Conservation (phyloP, 2,329 filamentous ascomycete genomes). For the Neonectria hederae region DNA sequence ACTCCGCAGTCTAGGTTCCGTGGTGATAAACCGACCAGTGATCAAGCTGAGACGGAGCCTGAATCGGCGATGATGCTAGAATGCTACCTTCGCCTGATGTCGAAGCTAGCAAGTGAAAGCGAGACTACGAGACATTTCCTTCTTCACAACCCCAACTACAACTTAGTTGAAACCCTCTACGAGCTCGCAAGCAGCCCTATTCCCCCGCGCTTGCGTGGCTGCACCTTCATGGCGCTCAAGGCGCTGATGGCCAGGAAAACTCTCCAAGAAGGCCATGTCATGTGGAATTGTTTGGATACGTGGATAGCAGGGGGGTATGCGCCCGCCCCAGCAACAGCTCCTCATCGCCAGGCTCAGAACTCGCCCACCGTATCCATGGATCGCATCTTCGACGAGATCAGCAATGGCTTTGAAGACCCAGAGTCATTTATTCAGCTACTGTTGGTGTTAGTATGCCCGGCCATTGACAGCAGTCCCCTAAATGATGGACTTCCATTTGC, state of each 20-base stretch:
- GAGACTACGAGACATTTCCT: slow-evolving; percentile 77
- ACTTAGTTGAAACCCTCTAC: slow-evolving; percentile 78
- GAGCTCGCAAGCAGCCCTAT: slow-evolving; percentile 82
- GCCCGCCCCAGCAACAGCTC: slow-evolving; percentile 44
- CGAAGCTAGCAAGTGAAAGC: slow-evolving; percentile 82
- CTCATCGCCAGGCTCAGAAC: slow-evolving; percentile 46
- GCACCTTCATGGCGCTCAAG: slow-evolving; percentile 81
- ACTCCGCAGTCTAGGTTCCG: slow-evolving; percentile 56
- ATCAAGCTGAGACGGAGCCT: slow-evolving; percentile 82
- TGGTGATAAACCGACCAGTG: slow-evolving; percentile 67
- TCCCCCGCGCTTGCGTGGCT: slow-evolving; percentile 80
- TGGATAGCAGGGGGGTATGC: slow-evolving; percentile 75
- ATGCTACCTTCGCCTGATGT: slow-evolving; percentile 88
- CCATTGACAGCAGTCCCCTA: slow-evolving; percentile 66
- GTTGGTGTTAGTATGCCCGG: slow-evolving; percentile 74
- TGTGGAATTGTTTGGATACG: slow-evolving; percentile 84
- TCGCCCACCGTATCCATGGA: slow-evolving; percentile 61
- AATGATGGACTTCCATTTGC: slow-evolving; percentile 87
- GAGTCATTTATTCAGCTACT: slow-evolving; percentile 85
- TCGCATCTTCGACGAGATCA: slow-evolving; percentile 77
- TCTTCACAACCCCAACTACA: slow-evolving; percentile 70
- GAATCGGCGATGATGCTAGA: slow-evolving; percentile 98
- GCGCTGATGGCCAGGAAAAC: slow-evolving; percentile 81
- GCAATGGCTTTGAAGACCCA: slow-evolving; percentile 83
- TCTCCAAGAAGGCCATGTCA: slow-evolving; percentile 69